Evolutionary conservation across 2,329 filamentous ascomycete species (phyloP), one percentile per base, ranked within the genome.

Genomic region (Epichloe elymi): DNA sequence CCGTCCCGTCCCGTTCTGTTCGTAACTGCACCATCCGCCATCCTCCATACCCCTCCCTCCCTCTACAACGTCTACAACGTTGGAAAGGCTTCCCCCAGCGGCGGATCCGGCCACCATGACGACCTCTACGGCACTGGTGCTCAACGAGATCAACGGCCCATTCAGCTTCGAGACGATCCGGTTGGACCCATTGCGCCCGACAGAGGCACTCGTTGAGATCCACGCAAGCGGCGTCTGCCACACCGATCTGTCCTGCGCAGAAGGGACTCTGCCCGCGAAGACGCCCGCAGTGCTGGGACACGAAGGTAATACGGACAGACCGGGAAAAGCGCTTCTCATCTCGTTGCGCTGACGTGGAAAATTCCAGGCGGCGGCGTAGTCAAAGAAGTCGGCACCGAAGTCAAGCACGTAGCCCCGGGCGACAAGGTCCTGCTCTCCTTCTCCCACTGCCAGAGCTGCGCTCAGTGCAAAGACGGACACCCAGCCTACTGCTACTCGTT

Each of bases 161-260:
- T 49, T 49, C 30, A n/a, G n/a, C 23, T 26, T 45, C 12, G 41
- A 46, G 33, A 40, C 41, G 36, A 39, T 50, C 12, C n/a, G n/a
- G 15, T 35, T 50, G 15, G 48, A 45, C 20, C 11, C 41, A 12
- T 14, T 50, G 33, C 49, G 49, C 11, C 49, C 42, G 17, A 35
- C 35, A 6, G 42, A 50, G n/a, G 49, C 42, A 3, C 49, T 50
- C 11, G 49, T 40, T 11, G 35, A 46, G 20, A 50, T 46, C 4
- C 40, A 46, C 23, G 49, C 41, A 14, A 50, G 42, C 42, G 49
- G 48, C 35, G 17, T 50, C 41, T 50, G 48, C 23, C 48, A 50
- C 36, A 45, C 48, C 15, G 42, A 50, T n/a, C n/a, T 50, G 14
- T 39, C 42, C 15, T 40, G 20, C 19, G 42, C 49, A 8, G 4